Evolutionary conservation across 352 stramenopile genomes (phyloP).

Genomic region (Globisporangium nodosum): DNA sequence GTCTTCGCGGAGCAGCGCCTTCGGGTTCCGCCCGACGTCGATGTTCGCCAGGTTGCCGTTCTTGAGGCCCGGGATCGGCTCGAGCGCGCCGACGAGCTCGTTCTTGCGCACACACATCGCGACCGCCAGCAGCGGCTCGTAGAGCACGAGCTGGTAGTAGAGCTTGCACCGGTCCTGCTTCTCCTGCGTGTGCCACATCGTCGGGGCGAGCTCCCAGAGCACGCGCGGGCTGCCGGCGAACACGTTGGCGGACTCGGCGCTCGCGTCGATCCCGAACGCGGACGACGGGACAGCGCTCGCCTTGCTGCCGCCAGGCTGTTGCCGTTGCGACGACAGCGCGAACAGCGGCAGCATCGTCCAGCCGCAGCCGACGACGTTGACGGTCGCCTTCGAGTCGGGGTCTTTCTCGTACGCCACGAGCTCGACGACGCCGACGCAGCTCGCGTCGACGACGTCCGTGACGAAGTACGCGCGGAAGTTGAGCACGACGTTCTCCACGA

Average conservation of each 20-base stretch:
- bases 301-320: constrained; percentile 5
- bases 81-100: constrained; percentile 78
- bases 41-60: constrained; percentile 67
- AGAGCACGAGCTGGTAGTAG: constrained; percentile 55
- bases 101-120: constrained; percentile 76
- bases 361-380: constrained; percentile 79
- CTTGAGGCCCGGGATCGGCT: constrained; percentile 70
- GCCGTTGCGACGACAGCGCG: constrained; percentile 20
- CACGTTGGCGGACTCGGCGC: constrained; percentile 52
- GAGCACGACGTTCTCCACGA: constrained; percentile 46
- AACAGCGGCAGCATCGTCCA: constrained; percentile 92
- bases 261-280: constrained; percentile 25
- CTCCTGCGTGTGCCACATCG: constrained; percentile 47
- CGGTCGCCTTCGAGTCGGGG: constrained; percentile 60
- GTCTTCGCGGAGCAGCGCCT: constrained; percentile 43
- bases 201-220: constrained; percentile 55
- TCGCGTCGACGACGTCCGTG: constrained; percentile 82
- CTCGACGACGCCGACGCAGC: constrained; percentile 91
- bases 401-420: constrained; percentile 90
- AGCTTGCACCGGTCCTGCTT: constrained; percentile 59
- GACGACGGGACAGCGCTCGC: constrained; percentile 7
- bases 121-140: constrained; percentile 54
- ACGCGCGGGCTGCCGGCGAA: constrained; percentile 68
- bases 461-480: constrained; percentile 82
- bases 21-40: constrained; percentile 57